These are phyloP conservation scores for Pyrrhoderma lamaoense DNA, from an alignment of 1,284 basidiomycete species.

Conservation along the genomic window DNA sequence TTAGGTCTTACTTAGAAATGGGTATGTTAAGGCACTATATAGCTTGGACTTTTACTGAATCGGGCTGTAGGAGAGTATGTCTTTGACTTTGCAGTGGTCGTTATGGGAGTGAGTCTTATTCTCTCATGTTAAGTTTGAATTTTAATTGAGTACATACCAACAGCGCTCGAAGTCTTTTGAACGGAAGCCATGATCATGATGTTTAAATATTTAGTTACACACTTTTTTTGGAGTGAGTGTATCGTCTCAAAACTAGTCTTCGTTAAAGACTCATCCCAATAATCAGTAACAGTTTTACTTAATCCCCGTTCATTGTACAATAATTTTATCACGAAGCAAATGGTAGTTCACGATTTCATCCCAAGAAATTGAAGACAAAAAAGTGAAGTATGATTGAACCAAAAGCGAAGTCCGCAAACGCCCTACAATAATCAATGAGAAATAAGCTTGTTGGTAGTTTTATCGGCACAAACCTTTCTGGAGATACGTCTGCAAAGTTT, in stretches of 20 bases:
- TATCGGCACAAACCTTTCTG: constrained; percentile 72
- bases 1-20: constrained; percentile 69
- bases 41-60: background rate
- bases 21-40: constrained; percentile 34
- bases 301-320: background rate
- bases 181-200: constrained; percentile 32
- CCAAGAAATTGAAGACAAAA: constrained; percentile 97
- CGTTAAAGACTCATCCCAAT: background rate
- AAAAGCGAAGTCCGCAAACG: constrained; percentile 93
- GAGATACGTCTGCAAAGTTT: constrained; percentile 87
- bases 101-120: constrained; percentile 57
- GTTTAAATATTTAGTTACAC: background rate
- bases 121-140: constrained; percentile 7
- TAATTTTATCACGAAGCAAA: background rate
- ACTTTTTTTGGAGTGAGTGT: constrained; percentile 4
- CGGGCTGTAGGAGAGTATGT: constrained; percentile 57
- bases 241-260: constrained; percentile 7
- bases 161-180: constrained; percentile 73
- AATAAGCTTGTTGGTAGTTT: too few species aligned
- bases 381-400: constrained; percentile 95
- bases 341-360: constrained; percentile 33
- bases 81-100: constrained; percentile 76
- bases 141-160: constrained; percentile 17
- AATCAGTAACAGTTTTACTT: constrained; percentile 3
- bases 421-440: too few species aligned